Evolutionary conservation across 345 rosid species (phyloP).

Genomic region (Salix brachista): DNA sequence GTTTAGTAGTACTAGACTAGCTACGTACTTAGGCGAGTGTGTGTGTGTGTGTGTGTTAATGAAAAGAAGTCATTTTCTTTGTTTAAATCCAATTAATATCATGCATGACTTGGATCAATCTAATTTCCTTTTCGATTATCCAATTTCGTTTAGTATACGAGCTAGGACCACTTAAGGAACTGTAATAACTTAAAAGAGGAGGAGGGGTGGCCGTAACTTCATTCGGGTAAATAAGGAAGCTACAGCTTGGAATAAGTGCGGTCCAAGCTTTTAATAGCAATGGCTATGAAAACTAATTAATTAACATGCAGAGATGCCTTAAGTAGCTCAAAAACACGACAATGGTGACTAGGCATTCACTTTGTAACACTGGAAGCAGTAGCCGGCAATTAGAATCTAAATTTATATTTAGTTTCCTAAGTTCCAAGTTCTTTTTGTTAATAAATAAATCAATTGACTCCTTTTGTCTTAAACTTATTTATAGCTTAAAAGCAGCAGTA

Average conservation of each 20-base stretch:
- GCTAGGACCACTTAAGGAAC: neutral
- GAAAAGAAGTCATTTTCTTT: neutral
- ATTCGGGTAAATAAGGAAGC: neutral
- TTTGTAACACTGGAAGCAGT: neutral
- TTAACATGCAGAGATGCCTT: neutral
- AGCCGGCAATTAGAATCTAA: neutral
- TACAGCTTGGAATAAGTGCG: neutral
- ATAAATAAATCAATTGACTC: too few relatives aligned
- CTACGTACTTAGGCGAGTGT: too few relatives aligned
- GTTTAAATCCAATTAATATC: neutral
- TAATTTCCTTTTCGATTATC: neutral
- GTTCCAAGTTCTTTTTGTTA: neutral
- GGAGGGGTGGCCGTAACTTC: neutral
- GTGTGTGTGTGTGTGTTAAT: too few relatives aligned
- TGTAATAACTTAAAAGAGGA: neutral
- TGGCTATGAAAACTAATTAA: neutral
- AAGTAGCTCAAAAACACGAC: neutral
- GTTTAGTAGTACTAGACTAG: too few relatives aligned
- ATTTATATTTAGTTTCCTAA: neutral
- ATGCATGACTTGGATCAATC: neutral
- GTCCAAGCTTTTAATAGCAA: neutral
- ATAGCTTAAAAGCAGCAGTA: neutral
- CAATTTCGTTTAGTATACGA: neutral
- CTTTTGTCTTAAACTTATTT: neutral
- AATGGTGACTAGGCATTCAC: neutral